Percentiles rank a stretch among this genome's conserved stretches.
These are phyloP conservation scores for Salix arbutifolia DNA, from an alignment of 345 rosid species.

Conservation along the genomic window DNA sequence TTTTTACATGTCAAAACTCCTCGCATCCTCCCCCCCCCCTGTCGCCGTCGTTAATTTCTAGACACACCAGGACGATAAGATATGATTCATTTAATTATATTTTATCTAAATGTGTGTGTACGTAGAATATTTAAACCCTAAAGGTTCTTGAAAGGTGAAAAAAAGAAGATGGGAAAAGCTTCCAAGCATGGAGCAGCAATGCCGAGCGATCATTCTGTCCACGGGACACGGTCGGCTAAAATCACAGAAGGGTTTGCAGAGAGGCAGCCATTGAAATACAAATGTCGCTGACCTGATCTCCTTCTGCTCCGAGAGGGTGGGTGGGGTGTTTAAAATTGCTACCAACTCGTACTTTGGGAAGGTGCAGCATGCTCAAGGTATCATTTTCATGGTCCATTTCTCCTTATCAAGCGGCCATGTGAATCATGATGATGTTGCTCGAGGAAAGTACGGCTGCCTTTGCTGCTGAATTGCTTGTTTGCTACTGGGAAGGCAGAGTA, in stretches of 20 bases:
- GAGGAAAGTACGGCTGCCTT: conserved; percentile 26
- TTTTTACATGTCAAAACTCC: not conserved
- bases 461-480: conserved; percentile 20
- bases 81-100: conserved; percentile 10
- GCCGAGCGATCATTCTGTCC: conserved; percentile 51
- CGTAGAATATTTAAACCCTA: conserved; percentile 14
- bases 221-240: conserved; percentile 20
- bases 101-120: conserved; percentile 4
- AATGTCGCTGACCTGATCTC: conserved; percentile 18
- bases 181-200: conserved; percentile 27
- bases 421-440: conserved; percentile 32
- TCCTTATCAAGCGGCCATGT: conserved; percentile 11
- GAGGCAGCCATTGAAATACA: conserved; percentile 16
- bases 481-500: conserved; percentile 19
- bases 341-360: not conserved
- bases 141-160: conserved; percentile 24
- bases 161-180: conserved; percentile 25
- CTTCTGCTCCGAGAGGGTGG: conserved; percentile 7
- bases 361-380: conserved; percentile 26
- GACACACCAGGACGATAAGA: not conserved
- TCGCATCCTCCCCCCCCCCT: not conserved
- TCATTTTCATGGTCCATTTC: conserved; percentile 25
- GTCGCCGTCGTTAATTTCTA: not conserved
- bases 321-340: conserved; percentile 1
- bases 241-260: conserved; percentile 11